Conservation (phyloP, 345 rosid species). For the Hypericum androsaemum region DNA sequence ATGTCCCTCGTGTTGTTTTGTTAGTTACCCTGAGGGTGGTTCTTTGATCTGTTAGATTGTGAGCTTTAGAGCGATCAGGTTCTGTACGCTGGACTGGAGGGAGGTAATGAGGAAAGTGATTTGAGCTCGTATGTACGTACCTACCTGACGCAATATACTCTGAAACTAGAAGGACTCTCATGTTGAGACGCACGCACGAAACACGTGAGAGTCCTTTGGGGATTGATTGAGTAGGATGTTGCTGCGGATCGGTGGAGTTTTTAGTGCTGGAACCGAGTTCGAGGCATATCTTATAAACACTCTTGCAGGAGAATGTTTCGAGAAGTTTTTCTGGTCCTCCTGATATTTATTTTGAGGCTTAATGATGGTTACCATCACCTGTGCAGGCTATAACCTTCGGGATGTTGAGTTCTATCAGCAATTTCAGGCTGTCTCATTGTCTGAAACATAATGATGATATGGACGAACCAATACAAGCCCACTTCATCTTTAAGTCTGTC, state of each 20-base stretch:
- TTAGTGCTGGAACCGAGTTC: conserved; percentile 48
- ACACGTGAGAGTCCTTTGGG: conserved; percentile 5
- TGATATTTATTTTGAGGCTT: neutral
- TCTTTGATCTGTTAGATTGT: conserved; percentile 30
- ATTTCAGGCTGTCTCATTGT: conserved; percentile 1
- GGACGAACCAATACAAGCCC: conserved; percentile 59
- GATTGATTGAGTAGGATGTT: conserved; percentile 46
- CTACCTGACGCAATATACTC: conserved; percentile 40
- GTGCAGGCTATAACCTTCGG: neutral
- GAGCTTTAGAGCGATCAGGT: conserved; percentile 52
- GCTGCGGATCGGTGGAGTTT: conserved; percentile 74
- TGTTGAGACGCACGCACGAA: conserved; percentile 33
- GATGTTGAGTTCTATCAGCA: neutral
- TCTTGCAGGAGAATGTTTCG: conserved; percentile 34
- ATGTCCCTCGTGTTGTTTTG: no score
- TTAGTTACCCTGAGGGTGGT: neutral
- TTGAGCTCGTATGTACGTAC: conserved; percentile 53
- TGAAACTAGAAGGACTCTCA: conserved; percentile 33
- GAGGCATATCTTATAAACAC: conserved; percentile 35
- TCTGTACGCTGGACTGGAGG: conserved; percentile 59
- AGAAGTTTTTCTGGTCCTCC: conserved; percentile 44
- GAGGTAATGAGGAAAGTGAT: conserved; percentile 55
- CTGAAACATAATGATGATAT: conserved; percentile 36
- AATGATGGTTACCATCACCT: neutral
- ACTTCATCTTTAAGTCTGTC: conserved; percentile 46